Base-by-base conservation (phyloP, 2,329 filamentous ascomycete species). In the Curvularia sp. region DNA sequence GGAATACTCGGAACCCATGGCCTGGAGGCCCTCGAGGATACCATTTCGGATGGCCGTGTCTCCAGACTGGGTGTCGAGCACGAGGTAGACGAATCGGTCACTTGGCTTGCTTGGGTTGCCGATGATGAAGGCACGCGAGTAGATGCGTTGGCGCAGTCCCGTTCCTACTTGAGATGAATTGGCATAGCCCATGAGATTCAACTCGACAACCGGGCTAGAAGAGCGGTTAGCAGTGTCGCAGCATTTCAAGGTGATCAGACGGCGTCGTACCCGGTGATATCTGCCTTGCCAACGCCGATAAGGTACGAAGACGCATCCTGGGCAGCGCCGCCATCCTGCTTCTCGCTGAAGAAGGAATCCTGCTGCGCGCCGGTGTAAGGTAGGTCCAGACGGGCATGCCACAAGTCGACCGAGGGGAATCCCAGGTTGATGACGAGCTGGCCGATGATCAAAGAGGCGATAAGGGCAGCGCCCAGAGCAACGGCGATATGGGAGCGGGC, bases 161-260 rank as follows among this genome's bases (percentile, higher is more conserved):
- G 88, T 88, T 46, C 94, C 94, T 30, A 89, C 80, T 79, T 98
- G 94, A 42, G 86, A 85, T n/a, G 89, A 82, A 75, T 93, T 90
- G 31, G 94, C 94, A 80, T 97, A 97, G 61, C 93, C 93, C 84
- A 94, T 95, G 74, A 97, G 85, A 69, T 92, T 93, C 72, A 97
- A 86, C 76, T 97, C 92, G 22, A 96, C 93, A 12, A 96, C 92
- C 0, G 93, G 92, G 2, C 91, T 87, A 55, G 5, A 15, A 8
- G 10, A 12, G 6, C 1, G 6, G 53, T 70, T 55, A 74, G 67
- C 51, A 31, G 18, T 33, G 38, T 42, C 20, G 2, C 31, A 24
- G 8, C 33, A 4, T 15, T 7, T 5, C 9, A 8, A 7, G 12
- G 20, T 24, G 26, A 28, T 4, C 8, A 39, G 26, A n/a, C 8